Conservation (phyloP, 306 rosid species). For the Rosa lucieae region DNA sequence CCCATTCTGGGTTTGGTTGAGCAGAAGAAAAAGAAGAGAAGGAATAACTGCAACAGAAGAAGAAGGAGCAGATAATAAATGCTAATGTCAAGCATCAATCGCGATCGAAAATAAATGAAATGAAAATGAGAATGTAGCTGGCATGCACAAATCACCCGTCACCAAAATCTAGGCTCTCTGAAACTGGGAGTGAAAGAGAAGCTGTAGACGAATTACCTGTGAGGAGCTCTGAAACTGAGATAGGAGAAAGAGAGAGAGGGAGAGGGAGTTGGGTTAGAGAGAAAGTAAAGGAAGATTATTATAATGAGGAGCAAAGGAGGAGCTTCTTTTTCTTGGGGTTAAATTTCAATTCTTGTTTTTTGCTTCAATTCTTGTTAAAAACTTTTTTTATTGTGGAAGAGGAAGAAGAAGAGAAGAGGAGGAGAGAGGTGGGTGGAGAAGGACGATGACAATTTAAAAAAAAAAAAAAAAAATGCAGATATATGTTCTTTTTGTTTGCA, state of each 20-base stretch:
- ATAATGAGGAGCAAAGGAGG: not conserved
- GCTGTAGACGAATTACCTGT: slow-evolving; percentile 26
- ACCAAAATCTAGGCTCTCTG: not conserved
- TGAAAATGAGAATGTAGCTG: not conserved
- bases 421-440: too few relatives aligned
- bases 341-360: too few relatives aligned
- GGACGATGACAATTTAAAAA: too few relatives aligned
- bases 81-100: not conserved
- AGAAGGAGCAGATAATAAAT: not conserved
- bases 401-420: too few relatives aligned
- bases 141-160: not conserved
- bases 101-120: not conserved
- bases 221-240: slow-evolving; percentile 50
- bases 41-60: slow-evolving; percentile 2
- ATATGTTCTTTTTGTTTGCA: too few relatives aligned
- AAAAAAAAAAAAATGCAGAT: too few relatives aligned
- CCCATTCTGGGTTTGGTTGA: not conserved
- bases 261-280: not conserved
- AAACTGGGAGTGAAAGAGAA: not conserved
- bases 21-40: not conserved
- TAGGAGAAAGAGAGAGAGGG: slow-evolving; percentile 17
- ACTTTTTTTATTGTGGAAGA: too few relatives aligned
- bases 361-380: too few relatives aligned
- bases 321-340: too few relatives aligned
- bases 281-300: slow-evolving; percentile 11